These are phyloP conservation scores for Cladosporium sp. DNA, from an alignment of 2,329 filamentous ascomycete genomes.

Conservation along the genomic window DNA sequence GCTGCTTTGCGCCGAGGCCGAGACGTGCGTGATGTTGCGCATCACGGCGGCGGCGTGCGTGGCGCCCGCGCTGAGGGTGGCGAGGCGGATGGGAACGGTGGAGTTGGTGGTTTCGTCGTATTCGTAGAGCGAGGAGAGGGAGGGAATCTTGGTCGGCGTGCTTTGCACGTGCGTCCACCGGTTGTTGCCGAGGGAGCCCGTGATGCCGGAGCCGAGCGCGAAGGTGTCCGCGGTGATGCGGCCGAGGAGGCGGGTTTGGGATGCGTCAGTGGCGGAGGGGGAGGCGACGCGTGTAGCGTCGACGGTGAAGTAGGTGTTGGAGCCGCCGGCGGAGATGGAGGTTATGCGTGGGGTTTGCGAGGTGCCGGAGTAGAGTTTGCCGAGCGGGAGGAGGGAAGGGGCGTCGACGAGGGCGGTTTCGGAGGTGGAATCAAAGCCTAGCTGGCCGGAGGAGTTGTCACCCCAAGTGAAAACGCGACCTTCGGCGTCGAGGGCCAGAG, in stretches of 20 bases:
- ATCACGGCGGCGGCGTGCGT: conserved; percentile 81
- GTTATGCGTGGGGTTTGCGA: conserved; percentile 65
- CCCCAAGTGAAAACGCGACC: conserved; percentile 84
- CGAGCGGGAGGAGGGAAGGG: conserved; percentile 66
- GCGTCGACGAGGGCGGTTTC: conserved; percentile 61
- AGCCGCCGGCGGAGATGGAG: conserved; percentile 76
- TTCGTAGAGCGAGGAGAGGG: conserved; percentile 78
- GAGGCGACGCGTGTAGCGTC: conserved; percentile 61
- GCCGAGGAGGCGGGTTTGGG: conserved; percentile 43
- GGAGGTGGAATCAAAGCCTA: conserved; percentile 70
- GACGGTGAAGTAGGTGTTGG: conserved; percentile 81
- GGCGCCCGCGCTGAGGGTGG: conserved; percentile 67
- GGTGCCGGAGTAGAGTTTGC: conserved; percentile 67
- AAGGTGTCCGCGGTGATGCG: conserved; percentile 72
- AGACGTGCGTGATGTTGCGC: conserved; percentile 62
- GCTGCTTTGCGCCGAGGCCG: conserved; percentile 44
- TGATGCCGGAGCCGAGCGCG: conserved; percentile 82
- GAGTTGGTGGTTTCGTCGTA: conserved; percentile 70
- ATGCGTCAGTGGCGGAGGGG: conserved; percentile 21
- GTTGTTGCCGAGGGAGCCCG: conserved; percentile 77
- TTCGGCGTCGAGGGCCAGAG: conserved; percentile 68
- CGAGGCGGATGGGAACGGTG: conserved; percentile 73
- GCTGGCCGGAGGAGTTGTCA: conserved; percentile 86
- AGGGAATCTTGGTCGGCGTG: conserved; percentile 73
- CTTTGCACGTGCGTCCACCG: conserved; percentile 85